Base-by-base conservation (phyloP, 2,329 filamentous ascomycete species). In the Cladophialophora bantiana region DNA sequence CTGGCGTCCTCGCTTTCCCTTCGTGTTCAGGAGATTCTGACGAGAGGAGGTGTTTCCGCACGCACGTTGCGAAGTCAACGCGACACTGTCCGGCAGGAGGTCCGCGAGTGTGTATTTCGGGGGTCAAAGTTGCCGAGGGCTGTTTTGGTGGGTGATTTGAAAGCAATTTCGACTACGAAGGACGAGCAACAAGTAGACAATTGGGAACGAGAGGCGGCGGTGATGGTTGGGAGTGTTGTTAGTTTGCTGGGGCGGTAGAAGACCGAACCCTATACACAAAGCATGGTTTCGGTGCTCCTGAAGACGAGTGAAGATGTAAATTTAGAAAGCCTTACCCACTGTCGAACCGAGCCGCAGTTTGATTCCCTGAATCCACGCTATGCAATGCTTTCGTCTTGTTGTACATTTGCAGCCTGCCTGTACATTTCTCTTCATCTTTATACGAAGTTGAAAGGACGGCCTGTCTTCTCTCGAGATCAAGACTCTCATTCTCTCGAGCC, bases 201-300 rank as follows among this genome's bases (percentile, higher is more conserved):
- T 64, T 97, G 93, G 92, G 94, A 97, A 74, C 86, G 94, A 45
- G 95, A 98, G 80, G 90, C 94, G 56, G 93, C 94, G 1, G 94
- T 98, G 56, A 97, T 98, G 94, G 91, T 96, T 50, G 90, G 91
- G 60, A 92, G 92, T 73, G 88, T 97, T 5, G 84, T 93, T 58
- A 84, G 85, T n/a, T 77, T 79, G n/a, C 70, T 87, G 54, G 78
- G 76, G 42, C 66, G 70, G 31, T 72, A 67, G 55, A 32, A 26
- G 18, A 57, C 10, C 6, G 55, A 42, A 4, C 3, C 20, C 7
- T 20, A 3, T 10, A 13, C 26, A 50, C 18, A 50, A 10, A 4
- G 10, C 4, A 26, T 50, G 18, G 7, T 20, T 50, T 10, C 26
- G 18, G 7, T 50, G 45, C 7, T 50, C 40, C n/a, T 18, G n/a